Percentiles rank a stretch among this genome's conserved stretches.
phyloP scores from a whole-genome alignment of 2,329 filamentous ascomycete genomes.

The Scopulariopsis brevicaulis region DNA sequence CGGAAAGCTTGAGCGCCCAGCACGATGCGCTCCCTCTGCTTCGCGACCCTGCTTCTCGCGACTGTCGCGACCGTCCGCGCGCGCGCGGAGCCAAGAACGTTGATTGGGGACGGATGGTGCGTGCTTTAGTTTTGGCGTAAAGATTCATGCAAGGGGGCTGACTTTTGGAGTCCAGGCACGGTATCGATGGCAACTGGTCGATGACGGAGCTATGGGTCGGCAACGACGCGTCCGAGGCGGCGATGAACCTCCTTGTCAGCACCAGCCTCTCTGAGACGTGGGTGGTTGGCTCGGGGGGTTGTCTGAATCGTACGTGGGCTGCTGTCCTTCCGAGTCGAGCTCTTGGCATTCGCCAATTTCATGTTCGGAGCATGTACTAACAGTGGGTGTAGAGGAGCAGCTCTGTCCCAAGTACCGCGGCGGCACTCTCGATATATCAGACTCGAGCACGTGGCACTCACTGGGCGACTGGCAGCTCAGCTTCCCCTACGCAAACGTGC shows the following conservation, averaged over 20 bases:
- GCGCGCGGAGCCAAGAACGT: conserved; percentile 1
- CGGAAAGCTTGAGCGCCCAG: not conserved
- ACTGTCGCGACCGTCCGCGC: not conserved
- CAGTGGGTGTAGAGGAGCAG: conserved; percentile 24
- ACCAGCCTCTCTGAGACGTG: conserved; percentile 62
- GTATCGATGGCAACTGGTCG: conserved; percentile 62
- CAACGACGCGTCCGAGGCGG: conserved; percentile 19
- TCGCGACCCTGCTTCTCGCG: not conserved
- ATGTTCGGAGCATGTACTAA: conserved; percentile 6
- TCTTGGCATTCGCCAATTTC: not conserved
- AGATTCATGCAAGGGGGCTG: not conserved
- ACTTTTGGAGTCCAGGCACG: conserved; percentile 32
- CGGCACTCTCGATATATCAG: conserved; percentile 38
- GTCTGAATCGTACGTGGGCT: conserved; percentile 29
- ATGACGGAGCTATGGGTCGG: conserved; percentile 51
- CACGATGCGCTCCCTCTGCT: not conserved
- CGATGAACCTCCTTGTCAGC: conserved; percentile 38
- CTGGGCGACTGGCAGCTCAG: conserved; percentile 50
- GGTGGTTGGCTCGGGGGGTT: conserved; percentile 50
- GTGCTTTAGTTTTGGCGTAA: not conserved
- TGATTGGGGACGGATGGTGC: conserved; percentile 3
- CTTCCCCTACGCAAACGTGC: conserved; percentile 43
- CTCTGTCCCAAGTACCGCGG: conserved; percentile 47
- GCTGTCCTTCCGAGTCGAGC: not conserved
- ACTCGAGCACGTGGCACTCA: conserved; percentile 45